Percentiles rank a stretch among this genome's conserved stretches.
Evolutionary conservation across 768 basidiomycete species (phyloP).

Genomic region (Sporobolomyces pararoseus): DNA sequence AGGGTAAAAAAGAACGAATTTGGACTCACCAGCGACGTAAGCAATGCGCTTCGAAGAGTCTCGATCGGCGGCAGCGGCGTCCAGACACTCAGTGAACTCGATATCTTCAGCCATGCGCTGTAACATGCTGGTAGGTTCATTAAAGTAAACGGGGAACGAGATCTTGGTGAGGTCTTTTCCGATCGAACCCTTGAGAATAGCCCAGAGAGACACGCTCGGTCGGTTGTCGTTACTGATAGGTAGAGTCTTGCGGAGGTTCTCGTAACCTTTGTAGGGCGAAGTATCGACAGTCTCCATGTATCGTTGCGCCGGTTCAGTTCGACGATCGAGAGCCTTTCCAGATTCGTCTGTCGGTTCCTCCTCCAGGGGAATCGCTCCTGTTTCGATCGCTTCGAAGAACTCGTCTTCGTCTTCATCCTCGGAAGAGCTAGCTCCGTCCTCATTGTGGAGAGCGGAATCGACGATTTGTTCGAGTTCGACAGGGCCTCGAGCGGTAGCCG

Average conservation of each 20-base stretch:
- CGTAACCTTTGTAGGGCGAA: slow-evolving; percentile 65
- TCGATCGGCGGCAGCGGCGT: slow-evolving; percentile 70
- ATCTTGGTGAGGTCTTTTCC: slow-evolving; percentile 97
- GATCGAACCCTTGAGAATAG: slow-evolving; percentile 87
- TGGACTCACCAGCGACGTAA: slow-evolving; percentile 62
- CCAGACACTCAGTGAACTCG: slow-evolving; percentile 91
- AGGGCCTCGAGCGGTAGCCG: slow-evolving; percentile 38
- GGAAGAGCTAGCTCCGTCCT: slow-evolving; percentile 45
- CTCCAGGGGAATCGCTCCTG: slow-evolving; percentile 68
- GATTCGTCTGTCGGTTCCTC: slow-evolving; percentile 65
- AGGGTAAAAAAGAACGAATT: slow-evolving; percentile 69
- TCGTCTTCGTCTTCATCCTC: slow-evolving; percentile 64
- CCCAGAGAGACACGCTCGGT: slow-evolving; percentile 79
- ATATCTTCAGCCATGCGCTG: slow-evolving; percentile 97
- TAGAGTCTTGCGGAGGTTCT: slow-evolving; percentile 59
- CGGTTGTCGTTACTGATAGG: slow-evolving; percentile 69
- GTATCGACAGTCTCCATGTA: slow-evolving; percentile 46
- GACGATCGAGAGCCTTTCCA: slow-evolving; percentile 24
- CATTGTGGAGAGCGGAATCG: slow-evolving; percentile 47
- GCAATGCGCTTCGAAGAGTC: slow-evolving; percentile 80
- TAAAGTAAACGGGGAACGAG: slow-evolving; percentile 77
- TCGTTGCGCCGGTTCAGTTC: slow-evolving; percentile 17
- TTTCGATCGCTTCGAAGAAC: slow-evolving; percentile 94
- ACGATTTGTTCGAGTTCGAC: slow-evolving; percentile 45
- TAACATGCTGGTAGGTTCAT: slow-evolving; percentile 80